A percentile compares a stretch with the other conserved stretches of the same genome.
Conservation (phyloP, 78 protist genomes). For the Acrasis kona region DNA sequence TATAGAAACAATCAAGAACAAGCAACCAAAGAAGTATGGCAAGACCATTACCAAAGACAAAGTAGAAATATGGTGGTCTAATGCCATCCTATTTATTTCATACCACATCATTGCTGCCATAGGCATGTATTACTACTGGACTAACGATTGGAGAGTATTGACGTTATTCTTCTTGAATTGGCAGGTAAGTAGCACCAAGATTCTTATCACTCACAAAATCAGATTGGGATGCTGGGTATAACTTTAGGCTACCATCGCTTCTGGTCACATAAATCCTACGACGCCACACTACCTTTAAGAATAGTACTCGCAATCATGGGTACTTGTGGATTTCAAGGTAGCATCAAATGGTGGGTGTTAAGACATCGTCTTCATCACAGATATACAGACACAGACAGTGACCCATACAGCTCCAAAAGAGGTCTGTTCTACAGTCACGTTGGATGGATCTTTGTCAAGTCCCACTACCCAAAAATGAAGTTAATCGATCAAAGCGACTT, state of each 20-base stretch:
- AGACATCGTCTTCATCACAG: conserved; percentile 78
- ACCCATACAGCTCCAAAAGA: conserved; percentile 51
- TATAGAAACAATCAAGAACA: too few relatives aligned
- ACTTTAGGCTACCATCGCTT: conserved; percentile 38
- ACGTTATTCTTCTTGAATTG: neutral
- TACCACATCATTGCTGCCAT: too few relatives aligned
- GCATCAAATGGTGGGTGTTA: conserved; percentile 48
- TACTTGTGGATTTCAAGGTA: conserved; percentile 50
- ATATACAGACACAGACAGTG: conserved; percentile 67
- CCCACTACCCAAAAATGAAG: too few relatives aligned
- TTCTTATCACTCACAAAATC: too few relatives aligned
- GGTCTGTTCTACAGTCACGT: conserved; percentile 67
- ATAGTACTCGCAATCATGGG: conserved; percentile 7
- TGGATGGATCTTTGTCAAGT: conserved; percentile 74
- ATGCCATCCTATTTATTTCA: too few relatives aligned
- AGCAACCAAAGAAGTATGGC: too few relatives aligned
- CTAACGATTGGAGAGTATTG: neutral
- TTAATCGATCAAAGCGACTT: conserved; percentile 45
- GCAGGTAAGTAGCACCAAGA: too few relatives aligned
- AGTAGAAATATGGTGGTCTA: too few relatives aligned
- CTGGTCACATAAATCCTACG: conserved; percentile 26
- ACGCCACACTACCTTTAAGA: neutral
- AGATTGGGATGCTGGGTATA: conserved; percentile 23
- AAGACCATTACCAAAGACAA: too few relatives aligned
- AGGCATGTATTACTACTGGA: neutral